Conservation (phyloP, 345 rosid genomes). For the Triadica sebifera region DNA sequence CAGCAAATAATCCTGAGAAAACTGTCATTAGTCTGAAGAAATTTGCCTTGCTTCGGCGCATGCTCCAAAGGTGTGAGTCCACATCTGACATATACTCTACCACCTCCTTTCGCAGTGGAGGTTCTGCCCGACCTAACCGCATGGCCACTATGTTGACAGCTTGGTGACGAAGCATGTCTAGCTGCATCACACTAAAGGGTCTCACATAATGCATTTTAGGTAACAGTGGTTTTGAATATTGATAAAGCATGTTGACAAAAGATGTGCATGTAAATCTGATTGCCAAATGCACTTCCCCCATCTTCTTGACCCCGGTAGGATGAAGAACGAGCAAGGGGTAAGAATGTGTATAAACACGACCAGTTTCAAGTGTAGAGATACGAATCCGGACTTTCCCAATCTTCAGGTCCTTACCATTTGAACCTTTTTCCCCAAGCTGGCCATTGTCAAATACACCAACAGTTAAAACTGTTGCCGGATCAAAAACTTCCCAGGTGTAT, state of each 20-base stretch:
- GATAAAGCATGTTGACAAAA: slow-evolving; percentile 32
- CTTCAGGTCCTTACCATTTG: slow-evolving; percentile 29
- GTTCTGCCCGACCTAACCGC: slow-evolving; percentile 35
- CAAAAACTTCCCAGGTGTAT: slow-evolving; percentile 36
- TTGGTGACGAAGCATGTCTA: slow-evolving; percentile 37
- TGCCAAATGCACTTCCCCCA: slow-evolving; percentile 38
- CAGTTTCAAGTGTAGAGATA: slow-evolving; percentile 35
- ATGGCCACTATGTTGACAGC: slow-evolving; percentile 36
- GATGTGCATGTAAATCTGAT: slow-evolving; percentile 35
- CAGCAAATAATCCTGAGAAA: slow-evolving; percentile 31
- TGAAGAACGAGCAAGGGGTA: slow-evolving; percentile 35
- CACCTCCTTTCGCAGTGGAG: slow-evolving; percentile 34
- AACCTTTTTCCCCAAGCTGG: slow-evolving; percentile 31
- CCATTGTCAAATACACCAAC: slow-evolving; percentile 33
- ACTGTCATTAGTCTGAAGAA: slow-evolving; percentile 35
- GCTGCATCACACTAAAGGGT: slow-evolving; percentile 32
- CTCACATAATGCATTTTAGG: slow-evolving; percentile 40
- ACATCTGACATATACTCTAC: slow-evolving; percentile 38
- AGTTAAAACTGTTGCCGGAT: slow-evolving; percentile 35
- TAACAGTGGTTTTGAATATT: slow-evolving; percentile 27
- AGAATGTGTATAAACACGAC: slow-evolving; percentile 33
- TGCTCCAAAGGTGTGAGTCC: slow-evolving; percentile 37
- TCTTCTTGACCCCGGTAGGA: slow-evolving; percentile 33
- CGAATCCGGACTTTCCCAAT: slow-evolving; percentile 37
- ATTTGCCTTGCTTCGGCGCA: slow-evolving; percentile 36